Conservation (phyloP, 2,329 filamentous ascomycete genomes). For the Dothideomycetidae sp. region DNA sequence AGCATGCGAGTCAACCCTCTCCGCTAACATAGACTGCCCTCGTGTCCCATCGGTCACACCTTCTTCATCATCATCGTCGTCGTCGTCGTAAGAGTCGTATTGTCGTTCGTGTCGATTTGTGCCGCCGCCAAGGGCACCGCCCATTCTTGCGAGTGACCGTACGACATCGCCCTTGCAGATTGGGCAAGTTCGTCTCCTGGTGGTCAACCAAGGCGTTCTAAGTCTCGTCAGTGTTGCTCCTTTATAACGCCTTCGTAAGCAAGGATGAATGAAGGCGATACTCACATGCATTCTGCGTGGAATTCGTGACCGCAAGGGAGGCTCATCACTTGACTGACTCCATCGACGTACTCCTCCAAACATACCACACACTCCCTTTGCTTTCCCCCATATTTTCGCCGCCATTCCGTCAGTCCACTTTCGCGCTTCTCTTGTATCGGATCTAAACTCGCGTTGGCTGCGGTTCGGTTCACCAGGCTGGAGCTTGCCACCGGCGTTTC, state of each 20-base stretch:
- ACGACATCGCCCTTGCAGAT: conserved; percentile 99
- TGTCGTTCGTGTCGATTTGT: conserved; percentile 11
- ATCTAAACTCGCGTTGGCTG: conserved; percentile 18
- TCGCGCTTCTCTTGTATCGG: conserved; percentile 40
- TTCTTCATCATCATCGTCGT: conserved; percentile 15
- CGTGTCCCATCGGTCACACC: conserved; percentile 17
- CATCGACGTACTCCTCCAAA: conserved; percentile 89
- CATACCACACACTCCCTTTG: conserved; percentile 91
- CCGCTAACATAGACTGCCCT: conserved; percentile 20
- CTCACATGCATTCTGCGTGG: conserved; percentile 96
- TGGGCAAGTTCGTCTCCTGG: conserved; percentile 86
- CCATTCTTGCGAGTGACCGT: conserved; percentile 24
- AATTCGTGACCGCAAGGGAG: conserved; percentile 96
- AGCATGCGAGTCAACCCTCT: too few relatives aligned
- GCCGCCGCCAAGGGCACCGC: conserved; percentile 9
- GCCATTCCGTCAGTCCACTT: conserved; percentile 36
- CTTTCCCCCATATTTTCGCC: conserved; percentile 46
- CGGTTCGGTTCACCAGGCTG: conserved; percentile 16
- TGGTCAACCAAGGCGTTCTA: conserved; percentile 93
- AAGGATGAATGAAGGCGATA: too few relatives aligned
- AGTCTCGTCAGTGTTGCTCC: conserved; percentile 1
- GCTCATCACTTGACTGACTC: conserved; percentile 90
- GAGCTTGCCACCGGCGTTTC: conserved; percentile 32
- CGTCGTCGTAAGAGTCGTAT: conserved; percentile 13
- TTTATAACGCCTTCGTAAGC: too few relatives aligned